Base-by-base conservation (phyloP, 1,284 basidiomycete species). In the Ustilago curta region DNA sequence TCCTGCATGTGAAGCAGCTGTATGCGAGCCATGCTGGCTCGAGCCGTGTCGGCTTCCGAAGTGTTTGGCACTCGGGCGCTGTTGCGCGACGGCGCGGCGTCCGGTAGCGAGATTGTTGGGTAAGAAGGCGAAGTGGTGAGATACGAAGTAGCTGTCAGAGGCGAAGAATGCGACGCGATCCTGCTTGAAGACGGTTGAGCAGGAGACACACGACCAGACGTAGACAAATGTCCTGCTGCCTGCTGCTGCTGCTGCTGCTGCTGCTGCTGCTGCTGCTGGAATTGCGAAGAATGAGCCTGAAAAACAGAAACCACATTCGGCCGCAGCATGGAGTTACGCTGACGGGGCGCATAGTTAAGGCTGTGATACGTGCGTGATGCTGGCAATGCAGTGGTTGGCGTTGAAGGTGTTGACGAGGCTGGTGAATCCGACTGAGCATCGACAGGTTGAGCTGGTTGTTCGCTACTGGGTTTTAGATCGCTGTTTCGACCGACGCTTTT, bases 1-100 rank as follows among this genome's bases (percentile, higher is more conserved):
- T 60, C 60, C 27, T 62, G 57, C 43, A 75, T 55, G 54, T 75
- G 58, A 23, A 62, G 50, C 12, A 66, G 57, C 42, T 66, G 57
- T 14, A 66, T 59, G 12, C 48, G 51, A n/a, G 52, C 64, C 19
- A 56, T 23, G 12, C 52, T 29, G 4, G 50, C 49, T 16, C 35
- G 50, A 18, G 55, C 42, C 3, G 43, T 42, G 49, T 65, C 50
- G n/a, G 44, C 42, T 47, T 48, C 21, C 16, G 32, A 35, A 40
- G 23, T 9, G 21, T 6, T 16, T 14, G 16, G 12, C 2, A 8
- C 5, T 39, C 37, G 32, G 1, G 60, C 31, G 39, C 49, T 54
- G 16, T 42, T 40, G 14, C 62, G 35, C 32, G 55, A 55, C 27
- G 62, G 40, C 0, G 29, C 32, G 1, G 40, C 37, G 18, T 65